These are phyloP conservation scores for Botrytis fragariae DNA, from an alignment of 2,329 filamentous ascomycete genomes.

Conservation along the genomic window DNA sequence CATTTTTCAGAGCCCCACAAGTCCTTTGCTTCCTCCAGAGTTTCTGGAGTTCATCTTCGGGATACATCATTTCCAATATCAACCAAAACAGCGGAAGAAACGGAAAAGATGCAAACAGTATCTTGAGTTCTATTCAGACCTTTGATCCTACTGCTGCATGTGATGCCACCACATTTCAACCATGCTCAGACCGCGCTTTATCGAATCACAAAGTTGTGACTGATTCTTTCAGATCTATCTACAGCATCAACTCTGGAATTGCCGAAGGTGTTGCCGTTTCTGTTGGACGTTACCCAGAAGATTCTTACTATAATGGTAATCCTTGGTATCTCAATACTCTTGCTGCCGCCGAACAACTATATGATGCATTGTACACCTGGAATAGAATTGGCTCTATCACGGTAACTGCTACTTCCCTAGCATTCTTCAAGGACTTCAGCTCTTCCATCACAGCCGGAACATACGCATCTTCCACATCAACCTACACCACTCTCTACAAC, in stretches of 20 bases:
- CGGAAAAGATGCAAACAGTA: conserved; percentile 69
- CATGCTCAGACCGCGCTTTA: conserved; percentile 54
- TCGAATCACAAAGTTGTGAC: conserved; percentile 74
- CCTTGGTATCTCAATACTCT: conserved; percentile 79
- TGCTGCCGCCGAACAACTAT: conserved; percentile 76
- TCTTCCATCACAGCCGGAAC: conserved; percentile 59
- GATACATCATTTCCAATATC: conserved; percentile 68
- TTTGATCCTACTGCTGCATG: conserved; percentile 69
- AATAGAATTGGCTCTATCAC: conserved; percentile 59
- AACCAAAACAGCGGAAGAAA: conserved; percentile 59
- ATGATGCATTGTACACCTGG: conserved; percentile 73
- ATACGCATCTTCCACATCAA: conserved; percentile 58
- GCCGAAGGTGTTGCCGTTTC: conserved; percentile 57
- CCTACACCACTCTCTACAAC: conserved; percentile 60
- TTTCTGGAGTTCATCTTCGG: conserved; percentile 63
- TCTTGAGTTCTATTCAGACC: conserved; percentile 63
- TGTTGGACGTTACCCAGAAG: conserved; percentile 68
- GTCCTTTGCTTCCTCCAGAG: conserved; percentile 70
- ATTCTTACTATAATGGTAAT: conserved; percentile 74
- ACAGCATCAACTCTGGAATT: conserved; percentile 66
- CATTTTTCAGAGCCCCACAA: conserved; percentile 54
- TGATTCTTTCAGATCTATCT: conserved; percentile 71
- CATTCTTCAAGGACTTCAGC: conserved; percentile 69
- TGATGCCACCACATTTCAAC: conserved; percentile 72
- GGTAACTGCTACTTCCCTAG: conserved; percentile 61